phyloP scores from a whole-genome alignment of 2,329 filamentous ascomycete species.

The Penicillium italicum region DNA sequence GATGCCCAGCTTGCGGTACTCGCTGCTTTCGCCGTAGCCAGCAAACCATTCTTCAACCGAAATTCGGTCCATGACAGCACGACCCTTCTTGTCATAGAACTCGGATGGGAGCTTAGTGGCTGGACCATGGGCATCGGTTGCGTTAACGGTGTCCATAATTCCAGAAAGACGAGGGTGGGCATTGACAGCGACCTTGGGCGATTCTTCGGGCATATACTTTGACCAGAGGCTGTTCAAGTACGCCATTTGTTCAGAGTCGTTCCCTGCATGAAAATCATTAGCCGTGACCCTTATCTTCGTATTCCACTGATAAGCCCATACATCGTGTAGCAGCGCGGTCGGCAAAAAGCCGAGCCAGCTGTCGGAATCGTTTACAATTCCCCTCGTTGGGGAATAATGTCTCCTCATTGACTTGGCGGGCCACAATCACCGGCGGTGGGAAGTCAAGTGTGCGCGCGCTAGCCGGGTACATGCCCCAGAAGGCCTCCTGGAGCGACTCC shows the following conservation, averaged over 20 bases:
- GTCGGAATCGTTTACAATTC: slow-evolving; percentile 68
- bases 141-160: slow-evolving; percentile 91
- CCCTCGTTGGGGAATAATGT: slow-evolving; percentile 76
- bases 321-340: slow-evolving; percentile 67
- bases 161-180: slow-evolving; percentile 78
- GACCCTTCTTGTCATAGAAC: slow-evolving; percentile 77
- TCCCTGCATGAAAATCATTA: slow-evolving; percentile 45
- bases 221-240: slow-evolving; percentile 74
- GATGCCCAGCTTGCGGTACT: slow-evolving; percentile 88
- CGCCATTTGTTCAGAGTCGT: slow-evolving; percentile 72
- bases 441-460: slow-evolving; percentile 51
- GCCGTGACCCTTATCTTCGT: background rate
- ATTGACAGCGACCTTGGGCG: slow-evolving; percentile 72
- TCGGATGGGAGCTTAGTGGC: slow-evolving; percentile 73
- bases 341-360: slow-evolving; percentile 67
- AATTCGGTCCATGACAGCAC: slow-evolving; percentile 67
- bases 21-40: slow-evolving; percentile 76
- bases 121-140: slow-evolving; percentile 78
- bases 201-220: slow-evolving; percentile 77
- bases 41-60: slow-evolving; percentile 89
- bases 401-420: slow-evolving; percentile 64
- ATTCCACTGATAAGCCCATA: slow-evolving; percentile 22
- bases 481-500: slow-evolving; percentile 72
- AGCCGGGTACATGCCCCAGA: slow-evolving; percentile 69
- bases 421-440: slow-evolving; percentile 62